These are phyloP conservation scores for Diaporthe amygdali DNA, from an alignment of 2,329 filamentous ascomycete species.

Conservation along the genomic window DNA sequence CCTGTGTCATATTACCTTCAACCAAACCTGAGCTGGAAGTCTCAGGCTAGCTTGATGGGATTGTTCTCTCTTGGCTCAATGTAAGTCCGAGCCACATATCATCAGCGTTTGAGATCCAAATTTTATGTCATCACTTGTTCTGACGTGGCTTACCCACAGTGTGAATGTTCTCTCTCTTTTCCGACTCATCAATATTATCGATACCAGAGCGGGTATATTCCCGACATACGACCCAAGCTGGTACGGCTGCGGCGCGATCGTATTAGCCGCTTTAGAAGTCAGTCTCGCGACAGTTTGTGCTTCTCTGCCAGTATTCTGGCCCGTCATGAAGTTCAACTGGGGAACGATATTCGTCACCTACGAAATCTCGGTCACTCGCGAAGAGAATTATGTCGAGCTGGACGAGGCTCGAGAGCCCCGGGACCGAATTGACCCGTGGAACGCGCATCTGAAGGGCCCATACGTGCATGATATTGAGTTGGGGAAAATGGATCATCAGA, in stretches of 20 bases:
- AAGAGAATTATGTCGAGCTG: not conserved
- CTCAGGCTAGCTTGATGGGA: conserved; percentile 34
- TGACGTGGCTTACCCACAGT: conserved; percentile 25
- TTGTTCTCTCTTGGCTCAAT: conserved; percentile 37
- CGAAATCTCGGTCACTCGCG: conserved; percentile 35
- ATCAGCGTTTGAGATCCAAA: no score
- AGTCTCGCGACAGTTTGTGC: conserved; percentile 27
- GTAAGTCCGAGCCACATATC: conserved; percentile 29
- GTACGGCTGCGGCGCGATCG: conserved; percentile 39
- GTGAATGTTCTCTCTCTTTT: conserved; percentile 37
- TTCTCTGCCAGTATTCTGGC: conserved; percentile 16
- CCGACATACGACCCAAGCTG: conserved; percentile 42
- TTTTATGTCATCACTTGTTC: not conserved
- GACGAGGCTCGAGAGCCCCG: not conserved
- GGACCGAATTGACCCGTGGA: conserved; percentile 9
- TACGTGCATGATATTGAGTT: not conserved
- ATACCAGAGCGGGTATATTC: conserved; percentile 35
- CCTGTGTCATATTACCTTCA: conserved; percentile 36
- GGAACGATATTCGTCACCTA: conserved; percentile 42
- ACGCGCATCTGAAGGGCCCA: not conserved
- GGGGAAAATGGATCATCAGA: not conserved
- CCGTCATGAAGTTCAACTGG: conserved; percentile 32
- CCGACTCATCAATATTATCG: conserved; percentile 36
- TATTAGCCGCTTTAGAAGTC: conserved; percentile 40
- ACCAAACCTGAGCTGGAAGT: conserved; percentile 32